Evolutionary conservation across 441 rosid species (phyloP).

Genomic region (Adansonia rubrostipa): DNA sequence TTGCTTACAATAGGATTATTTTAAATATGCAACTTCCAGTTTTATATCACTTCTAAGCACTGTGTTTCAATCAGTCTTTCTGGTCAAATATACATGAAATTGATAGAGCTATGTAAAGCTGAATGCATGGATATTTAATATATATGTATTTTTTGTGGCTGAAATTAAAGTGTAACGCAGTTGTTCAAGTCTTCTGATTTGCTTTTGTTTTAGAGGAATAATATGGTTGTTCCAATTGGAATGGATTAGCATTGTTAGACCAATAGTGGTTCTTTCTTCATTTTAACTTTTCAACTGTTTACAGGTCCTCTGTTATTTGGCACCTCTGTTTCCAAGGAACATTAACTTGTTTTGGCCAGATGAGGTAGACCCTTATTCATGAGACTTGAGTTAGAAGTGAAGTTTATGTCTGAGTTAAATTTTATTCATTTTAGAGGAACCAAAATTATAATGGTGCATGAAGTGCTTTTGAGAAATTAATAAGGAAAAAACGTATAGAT

Average conservation of each 20-base stretch:
- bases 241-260: not conserved
- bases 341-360: slow-evolving; percentile 95
- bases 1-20: slow-evolving; percentile 16
- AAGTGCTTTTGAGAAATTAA: slow-evolving; percentile 9
- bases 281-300: slow-evolving; percentile 24
- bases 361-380: slow-evolving; percentile 69
- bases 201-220: not conserved
- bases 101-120: slow-evolving; percentile 6
- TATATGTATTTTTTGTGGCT: not conserved
- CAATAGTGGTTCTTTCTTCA: slow-evolving; percentile 15
- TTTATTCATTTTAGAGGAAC: slow-evolving; percentile 18
- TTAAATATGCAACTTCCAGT: slow-evolving; percentile 14
- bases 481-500: not conserved
- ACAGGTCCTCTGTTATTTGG: slow-evolving; percentile 91
- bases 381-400: slow-evolving; percentile 11
- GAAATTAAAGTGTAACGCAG: not conserved
- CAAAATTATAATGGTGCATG: slow-evolving; percentile 15
- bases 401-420: slow-evolving; percentile 30
- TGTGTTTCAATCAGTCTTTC: slow-evolving; percentile 23
- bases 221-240: slow-evolving; percentile 15
- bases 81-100: slow-evolving; percentile 16
- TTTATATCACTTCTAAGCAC: slow-evolving; percentile 24
- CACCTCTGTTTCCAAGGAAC: slow-evolving; percentile 91
- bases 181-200: slow-evolving; percentile 1
- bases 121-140: not conserved